Percentiles rank a stretch among this genome's conserved stretches.
These are phyloP conservation scores for Adiantum capillusveneris DNA, from an alignment of 75 land plant genomes.

Conservation along the genomic window DNA sequence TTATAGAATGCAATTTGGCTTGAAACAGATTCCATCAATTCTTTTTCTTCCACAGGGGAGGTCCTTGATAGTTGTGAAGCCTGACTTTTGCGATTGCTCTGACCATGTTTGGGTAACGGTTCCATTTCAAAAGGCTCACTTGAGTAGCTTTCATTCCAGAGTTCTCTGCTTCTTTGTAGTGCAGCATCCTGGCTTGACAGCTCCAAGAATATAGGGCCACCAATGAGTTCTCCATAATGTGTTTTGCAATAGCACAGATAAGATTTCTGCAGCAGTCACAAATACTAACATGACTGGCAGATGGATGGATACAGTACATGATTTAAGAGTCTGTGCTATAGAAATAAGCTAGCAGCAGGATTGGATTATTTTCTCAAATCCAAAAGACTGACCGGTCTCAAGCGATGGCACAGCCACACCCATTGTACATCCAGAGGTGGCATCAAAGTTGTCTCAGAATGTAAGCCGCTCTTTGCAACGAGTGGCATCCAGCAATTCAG, in stretches of 20 bases:
- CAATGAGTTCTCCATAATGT: background rate
- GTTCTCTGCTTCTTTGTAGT: conserved; percentile 9
- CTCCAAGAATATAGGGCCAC: conserved; percentile 29
- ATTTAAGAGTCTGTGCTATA: too few relatives aligned
- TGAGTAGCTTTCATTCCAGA: conserved; percentile 16
- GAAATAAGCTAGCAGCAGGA: too few relatives aligned
- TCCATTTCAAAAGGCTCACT: conserved; percentile 24
- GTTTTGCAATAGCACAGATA: conserved; percentile 1
- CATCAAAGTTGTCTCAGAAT: conserved; percentile 29
- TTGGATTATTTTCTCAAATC: background rate
- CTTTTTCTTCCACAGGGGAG: background rate
- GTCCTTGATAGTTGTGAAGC: background rate
- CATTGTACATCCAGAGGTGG: conserved; percentile 77
- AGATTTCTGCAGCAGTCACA: background rate
- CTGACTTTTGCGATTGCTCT: background rate
- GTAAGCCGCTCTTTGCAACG: conserved; percentile 27
- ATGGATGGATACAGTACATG: too few relatives aligned
- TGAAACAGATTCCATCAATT: background rate
- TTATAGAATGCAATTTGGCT: too few relatives aligned
- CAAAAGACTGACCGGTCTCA: conserved; percentile 50
- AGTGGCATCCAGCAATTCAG: conserved; percentile 80
- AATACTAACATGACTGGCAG: too few relatives aligned
- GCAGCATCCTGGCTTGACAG: conserved; percentile 52
- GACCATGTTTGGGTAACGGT: background rate
- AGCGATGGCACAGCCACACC: conserved; percentile 90